Base-by-base conservation (phyloP, 2,329 filamentous ascomycete species). In the Epichloe hybrida region DNA sequence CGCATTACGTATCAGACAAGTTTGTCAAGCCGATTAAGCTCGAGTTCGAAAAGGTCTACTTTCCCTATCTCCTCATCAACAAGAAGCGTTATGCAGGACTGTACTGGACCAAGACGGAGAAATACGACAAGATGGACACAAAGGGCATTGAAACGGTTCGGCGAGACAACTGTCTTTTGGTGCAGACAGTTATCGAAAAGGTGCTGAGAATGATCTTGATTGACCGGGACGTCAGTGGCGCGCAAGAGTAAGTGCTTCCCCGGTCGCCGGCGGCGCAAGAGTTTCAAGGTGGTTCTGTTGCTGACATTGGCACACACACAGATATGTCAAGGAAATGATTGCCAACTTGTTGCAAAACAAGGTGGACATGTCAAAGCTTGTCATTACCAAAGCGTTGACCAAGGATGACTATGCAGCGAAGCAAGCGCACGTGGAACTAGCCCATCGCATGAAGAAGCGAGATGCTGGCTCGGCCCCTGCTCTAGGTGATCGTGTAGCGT, bases 71-170 rank as follows among this genome's bases (percentile, higher is more conserved):
- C 36, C 77, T 98, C 48, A 98, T 98, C 81, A 98, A 98, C 81
- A 98, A 98, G 75, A 98, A 98, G 74, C 86, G 93, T 56, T 98
- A 98, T 62, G 93, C 93, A 8, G 93, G 93, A n/a, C 70, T 98
- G 35, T 97, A 88, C 71, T 98, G 90, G 90, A 98, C 93, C 5
- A 93, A 86, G 57, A 81, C 91, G 0, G 80, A 91, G 41, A 96
- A 95, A 68, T 93, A 86, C 66, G 94, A 98, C 77, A 98, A 97
- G 75, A 98, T 98, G 94, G 93, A 98, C 68, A 97, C 88, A 53
- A 98, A 98, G 67, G 93, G 93, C 75, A 97, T 98, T 58, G 93
- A 98, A 69, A 98, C 93, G 3, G 94, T 98, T 45, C 84, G 93
- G 58, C 79, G 93, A 76, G 93, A 98, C 67, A 98, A 98, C 64